Evolutionary conservation across 768 basidiomycete species (phyloP), one percentile per base, ranked within the genome.

Genomic region (Russula brevipes): DNA sequence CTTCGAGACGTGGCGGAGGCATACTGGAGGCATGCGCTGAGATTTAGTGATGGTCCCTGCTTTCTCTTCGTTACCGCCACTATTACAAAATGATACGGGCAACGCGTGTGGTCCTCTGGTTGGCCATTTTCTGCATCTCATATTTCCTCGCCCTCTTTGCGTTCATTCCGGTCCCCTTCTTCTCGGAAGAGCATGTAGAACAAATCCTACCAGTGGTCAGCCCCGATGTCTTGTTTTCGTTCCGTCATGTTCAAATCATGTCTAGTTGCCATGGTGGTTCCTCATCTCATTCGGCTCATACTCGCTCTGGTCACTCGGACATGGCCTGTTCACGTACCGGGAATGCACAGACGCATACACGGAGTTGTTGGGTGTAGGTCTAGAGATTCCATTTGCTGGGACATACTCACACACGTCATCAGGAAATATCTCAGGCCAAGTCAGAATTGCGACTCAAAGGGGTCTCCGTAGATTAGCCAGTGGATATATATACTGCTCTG

Each of bases 301-400:
- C 71, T 87, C 87, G 17, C 80, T 92, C 11, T 84, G 84, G 76
- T 87, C 85, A 10, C 82, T 92, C 19, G 89, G 91, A 10, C 82
- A 83, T 80, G 90, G 89, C 2, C 70, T 91, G 47, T 81, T 84
- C 67, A 85, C 85, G 2, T 87, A 90, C 69, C 76, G 82, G 69
- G 90, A 92, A 68, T 89, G 88, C 71, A 86, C 88, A 45, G 88
- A 91, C 67, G 89, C 90, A 5, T 89, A 91, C 67, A 77, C 81
- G 12, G 87, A 88, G 72, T 73, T 91, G 57, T 76, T 89, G 66
- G 70, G 72, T 69, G 88, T 88, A 70, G 74, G 82, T 77, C 51
- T 11, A 17, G 41, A 17, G 24, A 11, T 12, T 65, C 35, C 30
- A n/a, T 38, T 19, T 19, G 17, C 8, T 36, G 17, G 41, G 31